Evolutionary conservation across 2,329 filamentous ascomycete genomes (phyloP), one percentile per base, ranked within the genome.

Genomic region (Scopulariopsis brevicaulis): DNA sequence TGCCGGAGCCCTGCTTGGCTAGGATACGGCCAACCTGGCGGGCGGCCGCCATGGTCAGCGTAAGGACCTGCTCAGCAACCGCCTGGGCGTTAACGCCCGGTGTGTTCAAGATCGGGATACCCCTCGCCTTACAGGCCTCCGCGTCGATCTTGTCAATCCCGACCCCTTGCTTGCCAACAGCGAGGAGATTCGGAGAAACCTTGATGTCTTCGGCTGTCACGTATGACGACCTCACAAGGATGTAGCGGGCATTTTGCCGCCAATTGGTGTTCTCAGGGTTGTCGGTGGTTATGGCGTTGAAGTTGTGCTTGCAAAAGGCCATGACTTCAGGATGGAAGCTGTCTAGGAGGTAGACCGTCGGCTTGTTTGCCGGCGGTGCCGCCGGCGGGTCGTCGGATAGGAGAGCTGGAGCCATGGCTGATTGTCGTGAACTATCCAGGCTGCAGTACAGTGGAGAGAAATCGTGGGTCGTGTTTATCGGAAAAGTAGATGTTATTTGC

Each of bases 141-240:
- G 93, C 85, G 66, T 93, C 79, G 55, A 94, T 89, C 71, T 93
- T 92, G 72, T 93, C 88, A 25, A 93, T 87, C 34, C 87, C 89
- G 1, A 93, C 89, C 4, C 46, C 46, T 22, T 77, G 75, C 63
- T 78, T 77, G 58, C 73, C 73, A 40, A 77, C 71, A 2, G 74
- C 74, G 11, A 67, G 62, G 0, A 78, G 65, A 6, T 69, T 71
- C 0, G 67, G 69, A 34, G 67, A 68, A 1, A 64, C 63, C 4
- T 65, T 64, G 25, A 77, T 62, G 46, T 76, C 74, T 2, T 71
- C 64, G 4, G 69, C 71, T 0, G 70, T 71, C 12, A 77, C 52
- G 10, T 64, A 63, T 0, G 71, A 73, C 0, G 66, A 65, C 37
- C 71, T 67, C 35, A 77, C 66, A 1, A 77, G 61, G 1, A 77